Base-by-base conservation (phyloP, 2,329 filamentous ascomycete genomes). In the Aureobasidium zeae region DNA sequence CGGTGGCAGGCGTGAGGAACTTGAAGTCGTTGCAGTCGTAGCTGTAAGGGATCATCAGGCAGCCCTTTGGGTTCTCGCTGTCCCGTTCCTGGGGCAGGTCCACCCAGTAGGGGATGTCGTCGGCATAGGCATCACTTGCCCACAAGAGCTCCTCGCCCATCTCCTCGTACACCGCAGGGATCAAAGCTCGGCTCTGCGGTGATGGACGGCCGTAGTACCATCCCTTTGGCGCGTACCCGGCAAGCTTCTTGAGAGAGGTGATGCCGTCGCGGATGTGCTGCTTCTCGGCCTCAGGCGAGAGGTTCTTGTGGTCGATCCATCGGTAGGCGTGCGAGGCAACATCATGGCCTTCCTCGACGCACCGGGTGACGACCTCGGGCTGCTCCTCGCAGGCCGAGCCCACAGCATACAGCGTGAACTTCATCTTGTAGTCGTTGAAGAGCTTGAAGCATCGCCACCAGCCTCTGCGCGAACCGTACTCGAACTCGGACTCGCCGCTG, bases 41-140 rank as follows among this genome's bases (percentile, higher is more conserved):
- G 13, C 10, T 64, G 54, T 74, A 74, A 4, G 70, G 71, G 12
- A 75, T 57, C 67, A 74, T 74, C 2, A 76, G 56, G 46, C 69
- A 63, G n/a, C 72, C 71, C 48, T 73, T 67, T 1, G 65, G 57
- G 12, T 58, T 55, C 0, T 54, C 48, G 11, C 56, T 58, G 8
- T 63, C 56, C 5, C 63, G 58, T 56, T 76, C 73, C 21, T 63
- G 58, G 0, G 71, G 70, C 2, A 75, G 56, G 51, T 75, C 72
- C 4, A 68, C 61, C 72, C 71, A 75, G 55, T 74, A 75, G 0
- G 72, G 72, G 5, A 75, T 58, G 46, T 76, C 72, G 46, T 76
- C 73, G 11, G 70, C 69, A 47, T 74, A 76, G 0, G 63, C 65
- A 48, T 76, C 72, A 12, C 60, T 62, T 16, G 64, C 63, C 63